Evolutionary conservation across 2,329 filamentous ascomycete genomes (phyloP), one percentile per base, ranked within the genome.

Genomic region (Aspergillus sp.): DNA sequence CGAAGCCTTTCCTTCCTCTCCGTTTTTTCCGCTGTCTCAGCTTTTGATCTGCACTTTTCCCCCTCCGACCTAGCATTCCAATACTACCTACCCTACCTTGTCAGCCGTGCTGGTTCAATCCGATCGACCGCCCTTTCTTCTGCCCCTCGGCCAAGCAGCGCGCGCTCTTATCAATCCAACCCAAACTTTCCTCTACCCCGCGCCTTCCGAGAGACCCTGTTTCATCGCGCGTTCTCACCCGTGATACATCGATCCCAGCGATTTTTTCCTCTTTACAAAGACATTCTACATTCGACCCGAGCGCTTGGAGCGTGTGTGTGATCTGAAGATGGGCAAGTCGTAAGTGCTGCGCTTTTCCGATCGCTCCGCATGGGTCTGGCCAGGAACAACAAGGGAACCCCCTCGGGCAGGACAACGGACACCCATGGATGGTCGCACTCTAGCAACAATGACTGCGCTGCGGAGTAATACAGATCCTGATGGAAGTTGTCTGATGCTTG

Each of bases 251-350:
- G 10, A 38, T 11, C 23, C 27, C 5, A 44, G 19, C 19, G 32
- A 36, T 15, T 36, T 36, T 44, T 15, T 15, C 5, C 23, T 17
- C 7, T 32, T 25, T 25, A 3, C 23, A 17, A 32, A 7, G 5
- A 13, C 8, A 47, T 36, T 10, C 15, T 27, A 42, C 8, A 11
- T 47, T 39, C 3, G 6, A 54, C 3, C 53, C 39, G 39, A 10
- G 32, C 19, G 11, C 50, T 51, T 57, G 41, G 32, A 39, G 53
- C 36, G 6, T 57, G 59, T 60, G 62, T 60, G 62, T 62, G 52
- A 60, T 68, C 65, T 13, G 59, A 73, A 55, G 41, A 75, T 75
- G 73, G 73, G 73, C 51, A 75, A 75, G 66, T 75, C 73, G 73
- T 75, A 70, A 74, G 73, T 73, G 44, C 32, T 52, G 41, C 41